Evolutionary conservation across 1,284 basidiomycete genomes (phyloP).

Genomic region (Lentinula novae-zelandiae): DNA sequence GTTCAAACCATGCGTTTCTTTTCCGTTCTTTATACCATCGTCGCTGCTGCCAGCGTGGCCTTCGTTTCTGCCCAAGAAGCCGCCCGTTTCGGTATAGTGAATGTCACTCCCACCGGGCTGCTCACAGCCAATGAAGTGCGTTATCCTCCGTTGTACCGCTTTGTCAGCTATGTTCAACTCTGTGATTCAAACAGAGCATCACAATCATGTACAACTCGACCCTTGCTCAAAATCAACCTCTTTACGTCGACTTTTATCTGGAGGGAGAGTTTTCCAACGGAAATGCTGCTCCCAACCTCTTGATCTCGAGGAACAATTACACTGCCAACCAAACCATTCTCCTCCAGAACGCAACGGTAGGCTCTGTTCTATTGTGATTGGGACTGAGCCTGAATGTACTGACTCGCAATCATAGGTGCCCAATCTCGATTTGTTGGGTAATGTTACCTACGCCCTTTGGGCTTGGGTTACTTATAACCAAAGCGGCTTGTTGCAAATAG

Average conservation of each 20-base stretch:
- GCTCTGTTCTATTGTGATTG: not conserved
- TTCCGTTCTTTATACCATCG: not conserved
- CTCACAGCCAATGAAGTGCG: slow-evolving; percentile 12
- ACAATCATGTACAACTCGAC: slow-evolving; percentile 15
- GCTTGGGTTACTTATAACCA: slow-evolving; percentile 10
- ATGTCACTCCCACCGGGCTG: slow-evolving; percentile 5
- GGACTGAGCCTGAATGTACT: not conserved
- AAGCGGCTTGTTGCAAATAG: slow-evolving; percentile 8
- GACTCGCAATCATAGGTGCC: not conserved
- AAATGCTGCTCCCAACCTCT: slow-evolving; percentile 11
- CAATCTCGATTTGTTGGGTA: not conserved
- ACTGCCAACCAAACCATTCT: slow-evolving; percentile 8
- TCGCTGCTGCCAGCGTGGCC: slow-evolving; percentile 2
- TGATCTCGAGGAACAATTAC: slow-evolving; percentile 15
- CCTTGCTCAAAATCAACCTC: slow-evolving; percentile 9
- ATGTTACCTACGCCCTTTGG: slow-evolving; percentile 5
- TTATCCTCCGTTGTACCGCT: not conserved
- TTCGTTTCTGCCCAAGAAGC: slow-evolving; percentile 14
- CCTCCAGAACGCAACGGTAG: not conserved
- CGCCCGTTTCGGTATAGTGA: slow-evolving; percentile 13
- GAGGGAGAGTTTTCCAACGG: slow-evolving; percentile 13
- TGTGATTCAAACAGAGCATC: not conserved
- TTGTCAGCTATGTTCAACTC: not conserved
- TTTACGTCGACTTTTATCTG: slow-evolving; percentile 17
- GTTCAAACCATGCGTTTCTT: slow-evolving; percentile 13